phyloP scores from a whole-genome alignment of 2,329 filamentous ascomycete genomes.

The Trichoderma arundinaceum region DNA sequence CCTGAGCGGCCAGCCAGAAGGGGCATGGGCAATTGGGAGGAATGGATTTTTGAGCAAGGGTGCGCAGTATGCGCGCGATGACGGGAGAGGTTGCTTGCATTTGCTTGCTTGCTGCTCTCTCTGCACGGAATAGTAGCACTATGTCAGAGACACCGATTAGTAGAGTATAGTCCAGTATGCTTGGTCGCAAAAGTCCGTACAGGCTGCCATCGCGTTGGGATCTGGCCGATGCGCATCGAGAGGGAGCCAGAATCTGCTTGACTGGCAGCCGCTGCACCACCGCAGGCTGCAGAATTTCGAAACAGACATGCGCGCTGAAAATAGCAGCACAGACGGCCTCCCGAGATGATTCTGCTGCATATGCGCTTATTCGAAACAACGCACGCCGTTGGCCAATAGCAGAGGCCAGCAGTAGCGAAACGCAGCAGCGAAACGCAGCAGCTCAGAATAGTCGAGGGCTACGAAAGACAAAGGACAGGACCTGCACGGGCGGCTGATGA shows the following conservation, averaged over 20 bases:
- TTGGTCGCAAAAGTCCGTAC: neutral
- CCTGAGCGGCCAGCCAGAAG: constrained; percentile 28
- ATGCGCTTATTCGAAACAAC: constrained; percentile 15
- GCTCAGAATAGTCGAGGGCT: neutral
- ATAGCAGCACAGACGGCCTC: constrained; percentile 23
- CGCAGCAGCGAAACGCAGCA: neutral
- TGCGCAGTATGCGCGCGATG: neutral
- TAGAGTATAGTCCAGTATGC: no score
- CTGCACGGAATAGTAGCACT: no score
- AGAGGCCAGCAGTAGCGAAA: constrained; percentile 7
- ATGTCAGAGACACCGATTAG: no score
- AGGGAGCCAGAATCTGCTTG: constrained; percentile 28
- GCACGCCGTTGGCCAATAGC: constrained; percentile 15
- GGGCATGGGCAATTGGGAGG: constrained; percentile 4
- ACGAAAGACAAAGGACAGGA: neutral
- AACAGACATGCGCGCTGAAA: constrained; percentile 31
- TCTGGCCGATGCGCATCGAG: neutral
- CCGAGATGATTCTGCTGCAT: constrained; percentile 1
- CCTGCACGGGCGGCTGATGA: constrained; percentile 6
- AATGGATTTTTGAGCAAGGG: constrained; percentile 4
- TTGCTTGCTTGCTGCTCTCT: no score
- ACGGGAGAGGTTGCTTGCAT: neutral
- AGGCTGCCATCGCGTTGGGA: constrained; percentile 15
- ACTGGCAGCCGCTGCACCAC: neutral
- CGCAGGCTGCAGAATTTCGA: constrained; percentile 29